Base-by-base conservation (phyloP, 2,329 filamentous ascomycete species). In the Lachnellula subtilissima region DNA sequence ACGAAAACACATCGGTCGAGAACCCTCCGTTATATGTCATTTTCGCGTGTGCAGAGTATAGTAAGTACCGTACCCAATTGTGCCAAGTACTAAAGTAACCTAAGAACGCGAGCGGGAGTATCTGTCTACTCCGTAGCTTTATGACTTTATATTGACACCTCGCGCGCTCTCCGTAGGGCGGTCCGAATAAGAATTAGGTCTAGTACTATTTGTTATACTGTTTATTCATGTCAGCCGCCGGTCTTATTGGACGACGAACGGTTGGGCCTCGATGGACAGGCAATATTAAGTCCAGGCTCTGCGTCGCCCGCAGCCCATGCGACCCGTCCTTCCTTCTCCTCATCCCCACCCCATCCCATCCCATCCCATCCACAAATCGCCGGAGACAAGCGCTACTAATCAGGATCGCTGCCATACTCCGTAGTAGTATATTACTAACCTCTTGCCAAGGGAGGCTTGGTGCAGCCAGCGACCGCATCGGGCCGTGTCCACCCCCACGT, bases 191-290 rank as follows among this genome's bases (percentile, higher is more conserved):
- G 39, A 40, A 17, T 32, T 11, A 17, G 39, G 6, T 32, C 8
- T 17, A 17, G 19, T 17, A 23, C 45, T 37, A 9, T 50, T 48
- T 45, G 15, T 47, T 54, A 11, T 17, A 23, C 45, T 37, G 6
- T 50, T 48, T 45, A 17, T 47, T 54, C 32, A 14, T 37, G 19
- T 11, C 19, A 17, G 22, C 22, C 17, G 1, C 19, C 11, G 4
- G 32, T 14, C 12, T 48, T 22, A 59, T 61, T 59, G 57, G 59
- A 59, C 59, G 57, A 61, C 57, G 59, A 58, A 48, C 47, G 48
- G 40, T 43, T 56, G 59, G 59, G 53, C 50, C 53, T 51, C 23
- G 47, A 25, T 32, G 53, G 46, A 45, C 35, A 47, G 22, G 22
- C 22, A 22, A 22, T 22, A 45, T 36, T 17, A 32, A 52, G 28